Percentiles rank a stretch among this genome's conserved stretches.
Evolutionary conservation across 495 filamentous ascomycete species (phyloP).

Genomic region (Talaromyces adpressus): DNA sequence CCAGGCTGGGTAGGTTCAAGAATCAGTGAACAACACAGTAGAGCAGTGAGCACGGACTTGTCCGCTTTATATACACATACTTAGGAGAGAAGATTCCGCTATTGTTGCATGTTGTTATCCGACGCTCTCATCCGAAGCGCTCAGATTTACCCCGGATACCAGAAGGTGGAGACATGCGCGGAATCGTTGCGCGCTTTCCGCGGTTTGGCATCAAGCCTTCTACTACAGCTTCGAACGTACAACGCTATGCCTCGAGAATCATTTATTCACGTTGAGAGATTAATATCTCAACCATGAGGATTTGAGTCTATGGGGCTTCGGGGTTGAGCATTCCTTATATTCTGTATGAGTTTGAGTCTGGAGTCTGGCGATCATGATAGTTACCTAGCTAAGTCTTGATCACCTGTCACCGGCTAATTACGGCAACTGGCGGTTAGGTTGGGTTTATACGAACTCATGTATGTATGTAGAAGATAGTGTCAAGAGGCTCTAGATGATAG

Average conservation of each 20-base stretch:
- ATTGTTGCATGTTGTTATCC: not conserved
- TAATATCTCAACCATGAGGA: too few relatives aligned
- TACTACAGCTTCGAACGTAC: too few relatives aligned
- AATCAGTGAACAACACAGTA: not conserved
- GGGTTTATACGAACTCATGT: not conserved
- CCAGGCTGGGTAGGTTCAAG: not conserved
- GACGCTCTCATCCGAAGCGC: not conserved
- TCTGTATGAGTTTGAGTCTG: too few relatives aligned
- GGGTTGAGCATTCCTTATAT: too few relatives aligned
- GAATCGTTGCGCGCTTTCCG: slow-evolving; percentile 3
- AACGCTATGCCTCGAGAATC: too few relatives aligned
- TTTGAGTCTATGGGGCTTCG: too few relatives aligned
- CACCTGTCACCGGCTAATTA: not conserved
- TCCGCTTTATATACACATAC: not conserved
- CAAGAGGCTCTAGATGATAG: not conserved
- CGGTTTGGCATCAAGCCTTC: not conserved
- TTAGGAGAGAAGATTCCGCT: not conserved
- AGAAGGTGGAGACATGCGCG: not conserved
- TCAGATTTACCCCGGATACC: not conserved
- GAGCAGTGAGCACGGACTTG: not conserved
- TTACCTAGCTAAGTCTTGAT: too few relatives aligned
- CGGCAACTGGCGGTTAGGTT: not conserved
- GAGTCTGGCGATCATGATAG: too few relatives aligned
- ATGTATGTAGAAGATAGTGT: not conserved
- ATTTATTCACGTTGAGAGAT: too few relatives aligned